Percentiles rank a stretch among this genome's conserved stretches.
These are phyloP conservation scores for Roridomyces roridus DNA, from an alignment of 768 basidiomycete genomes.

Conservation along the genomic window DNA sequence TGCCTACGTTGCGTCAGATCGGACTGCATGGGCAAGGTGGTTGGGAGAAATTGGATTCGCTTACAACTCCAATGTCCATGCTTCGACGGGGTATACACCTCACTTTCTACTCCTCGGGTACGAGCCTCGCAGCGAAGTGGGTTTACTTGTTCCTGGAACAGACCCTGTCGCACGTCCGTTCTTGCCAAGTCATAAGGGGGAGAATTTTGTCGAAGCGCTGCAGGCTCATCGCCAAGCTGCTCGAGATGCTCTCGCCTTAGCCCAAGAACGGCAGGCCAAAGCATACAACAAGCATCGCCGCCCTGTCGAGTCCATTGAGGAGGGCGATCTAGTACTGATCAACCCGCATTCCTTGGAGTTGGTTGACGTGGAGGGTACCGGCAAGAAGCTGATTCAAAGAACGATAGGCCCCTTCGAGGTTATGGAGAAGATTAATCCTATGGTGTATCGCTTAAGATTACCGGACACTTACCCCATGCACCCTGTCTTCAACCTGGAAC, in stretches of 20 bases:
- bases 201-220: slow-evolving; percentile 4
- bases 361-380: slow-evolving; percentile 26
- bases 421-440: slow-evolving; percentile 28
- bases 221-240: slow-evolving; percentile 10
- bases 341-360: slow-evolving; percentile 33
- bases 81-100: slow-evolving; percentile 32
- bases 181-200: slow-evolving; percentile 12
- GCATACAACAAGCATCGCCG: slow-evolving; percentile 27
- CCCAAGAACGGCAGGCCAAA: slow-evolving; percentile 29
- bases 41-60: slow-evolving; percentile 33
- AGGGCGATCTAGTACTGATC: slow-evolving; percentile 25
- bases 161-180: slow-evolving; percentile 10
- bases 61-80: slow-evolving; percentile 35
- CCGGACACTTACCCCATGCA: slow-evolving; percentile 32
- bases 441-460: slow-evolving; percentile 30
- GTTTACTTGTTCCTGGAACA: not conserved
- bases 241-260: slow-evolving; percentile 22
- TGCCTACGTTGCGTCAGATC: slow-evolving; percentile 32
- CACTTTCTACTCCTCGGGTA: slow-evolving; percentile 37
- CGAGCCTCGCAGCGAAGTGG: slow-evolving; percentile 19
- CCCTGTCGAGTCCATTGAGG: slow-evolving; percentile 8
- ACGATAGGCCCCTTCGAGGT: slow-evolving; percentile 33
- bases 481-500: slow-evolving; percentile 29
- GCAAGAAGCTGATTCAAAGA: slow-evolving; percentile 30
- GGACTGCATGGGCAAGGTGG: slow-evolving; percentile 32